Conservation (phyloP, 495 filamentous ascomycete species). For the Neurospora pannonica region DNA sequence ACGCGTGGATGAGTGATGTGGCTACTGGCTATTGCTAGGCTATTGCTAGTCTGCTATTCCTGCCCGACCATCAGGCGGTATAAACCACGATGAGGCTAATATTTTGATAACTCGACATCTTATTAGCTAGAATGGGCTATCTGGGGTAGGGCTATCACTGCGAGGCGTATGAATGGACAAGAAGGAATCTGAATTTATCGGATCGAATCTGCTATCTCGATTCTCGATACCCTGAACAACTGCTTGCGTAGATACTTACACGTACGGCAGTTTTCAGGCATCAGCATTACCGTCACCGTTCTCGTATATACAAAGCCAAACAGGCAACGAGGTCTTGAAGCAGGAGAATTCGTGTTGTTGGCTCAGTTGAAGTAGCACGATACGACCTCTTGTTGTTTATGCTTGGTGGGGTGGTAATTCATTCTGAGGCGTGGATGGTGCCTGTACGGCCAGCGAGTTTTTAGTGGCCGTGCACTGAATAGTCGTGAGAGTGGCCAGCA, state of each 20-base stretch:
- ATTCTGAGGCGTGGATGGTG: neutral
- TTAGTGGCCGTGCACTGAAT: neutral
- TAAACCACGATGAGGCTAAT: neutral
- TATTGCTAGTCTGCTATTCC: neutral
- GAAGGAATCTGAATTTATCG: neutral
- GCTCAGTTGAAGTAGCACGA: neutral
- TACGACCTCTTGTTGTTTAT: neutral
- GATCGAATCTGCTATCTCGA: neutral
- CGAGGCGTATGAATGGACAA: neutral
- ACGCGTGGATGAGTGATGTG: neutral
- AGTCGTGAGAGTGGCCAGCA: neutral
- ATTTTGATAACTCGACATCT: neutral
- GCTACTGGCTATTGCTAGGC: neutral
- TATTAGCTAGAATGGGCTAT: neutral
- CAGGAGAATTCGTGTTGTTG: neutral
- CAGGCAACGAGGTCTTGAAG: neutral
- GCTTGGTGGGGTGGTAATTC: neutral
- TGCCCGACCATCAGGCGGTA: neutral
- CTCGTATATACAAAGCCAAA: neutral
- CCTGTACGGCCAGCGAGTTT: neutral
- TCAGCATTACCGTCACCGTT: neutral
- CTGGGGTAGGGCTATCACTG: neutral
- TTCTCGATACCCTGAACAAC: neutral
- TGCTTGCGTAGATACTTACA: neutral
- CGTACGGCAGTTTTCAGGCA: neutral